Evolutionary conservation across 2,329 filamentous ascomycete species (phyloP).

Genomic region (Oidium heveae): DNA sequence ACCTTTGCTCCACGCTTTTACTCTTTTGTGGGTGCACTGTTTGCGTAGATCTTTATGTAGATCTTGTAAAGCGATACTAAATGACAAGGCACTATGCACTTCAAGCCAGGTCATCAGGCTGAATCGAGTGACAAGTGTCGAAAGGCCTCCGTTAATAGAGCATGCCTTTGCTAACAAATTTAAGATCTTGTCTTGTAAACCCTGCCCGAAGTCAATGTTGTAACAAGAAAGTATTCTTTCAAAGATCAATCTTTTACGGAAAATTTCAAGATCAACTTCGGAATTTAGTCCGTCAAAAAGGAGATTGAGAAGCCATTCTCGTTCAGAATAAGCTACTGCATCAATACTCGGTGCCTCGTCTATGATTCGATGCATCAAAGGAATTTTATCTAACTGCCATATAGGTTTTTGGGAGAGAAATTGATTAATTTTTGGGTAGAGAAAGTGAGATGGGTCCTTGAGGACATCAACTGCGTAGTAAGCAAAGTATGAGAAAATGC

Average conservation of each 20-base stretch:
- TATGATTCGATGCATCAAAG: slow-evolving; percentile 39
- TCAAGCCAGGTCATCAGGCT: slow-evolving; percentile 54
- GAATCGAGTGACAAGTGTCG: slow-evolving; percentile 54
- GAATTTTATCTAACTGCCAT: slow-evolving; percentile 51
- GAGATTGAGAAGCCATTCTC: slow-evolving; percentile 49
- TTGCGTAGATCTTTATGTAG: slow-evolving; percentile 34
- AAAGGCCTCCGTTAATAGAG: slow-evolving; percentile 44
- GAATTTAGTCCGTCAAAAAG: slow-evolving; percentile 42
- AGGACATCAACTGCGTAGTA: slow-evolving; percentile 43
- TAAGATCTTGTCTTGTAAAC: slow-evolving; percentile 29
- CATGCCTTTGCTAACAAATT: slow-evolving; percentile 41
- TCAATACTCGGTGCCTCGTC: slow-evolving; percentile 44
- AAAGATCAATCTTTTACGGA: slow-evolving; percentile 39
- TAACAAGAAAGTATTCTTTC: slow-evolving; percentile 51
- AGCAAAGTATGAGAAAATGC: slow-evolving; percentile 52
- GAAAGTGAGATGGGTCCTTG: slow-evolving; percentile 48
- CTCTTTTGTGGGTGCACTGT: slow-evolving; percentile 39
- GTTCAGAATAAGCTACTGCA: slow-evolving; percentile 45
- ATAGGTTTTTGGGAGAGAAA: slow-evolving; percentile 56
- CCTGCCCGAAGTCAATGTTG: slow-evolving; percentile 30
- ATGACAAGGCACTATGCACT: slow-evolving; percentile 25
- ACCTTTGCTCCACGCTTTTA: slow-evolving; percentile 35
- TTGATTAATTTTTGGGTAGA: slow-evolving; percentile 68
- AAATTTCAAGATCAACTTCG: slow-evolving; percentile 30
- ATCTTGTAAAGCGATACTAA: slow-evolving; percentile 22